These are phyloP conservation scores for Erucastrum elatum DNA, from an alignment of 345 rosid species.

Conservation along the genomic window DNA sequence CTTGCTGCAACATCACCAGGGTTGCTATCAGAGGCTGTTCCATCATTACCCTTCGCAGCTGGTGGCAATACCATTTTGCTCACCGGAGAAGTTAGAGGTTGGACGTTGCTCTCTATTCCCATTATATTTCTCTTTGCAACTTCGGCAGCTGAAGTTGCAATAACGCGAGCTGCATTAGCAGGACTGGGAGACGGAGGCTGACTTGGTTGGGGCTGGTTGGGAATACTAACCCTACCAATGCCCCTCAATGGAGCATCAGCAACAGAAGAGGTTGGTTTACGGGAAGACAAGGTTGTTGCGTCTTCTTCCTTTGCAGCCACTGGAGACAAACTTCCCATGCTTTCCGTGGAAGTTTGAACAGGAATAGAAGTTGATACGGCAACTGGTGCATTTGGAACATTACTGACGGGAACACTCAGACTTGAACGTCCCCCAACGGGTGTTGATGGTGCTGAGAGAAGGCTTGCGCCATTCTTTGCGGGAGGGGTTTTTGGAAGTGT, in stretches of 20 bases:
- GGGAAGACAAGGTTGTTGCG: slow-evolving; percentile 52
- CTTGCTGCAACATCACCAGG: slow-evolving; percentile 43
- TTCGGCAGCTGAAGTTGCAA: slow-evolving; percentile 69
- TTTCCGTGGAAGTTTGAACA: slow-evolving; percentile 60
- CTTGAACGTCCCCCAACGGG: slow-evolving; percentile 59
- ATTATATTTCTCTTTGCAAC: slow-evolving; percentile 74
- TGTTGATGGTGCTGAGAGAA: slow-evolving; percentile 60
- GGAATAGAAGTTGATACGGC: slow-evolving; percentile 52
- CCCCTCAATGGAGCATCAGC: slow-evolving; percentile 62
- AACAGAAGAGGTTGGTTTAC: slow-evolving; percentile 68
- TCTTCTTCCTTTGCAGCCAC: slow-evolving; percentile 82
- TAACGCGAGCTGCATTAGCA: slow-evolving; percentile 57
- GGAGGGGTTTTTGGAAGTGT: slow-evolving; percentile 63
- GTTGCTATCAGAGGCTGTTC: slow-evolving; percentile 53
- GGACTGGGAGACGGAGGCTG: slow-evolving; percentile 58
- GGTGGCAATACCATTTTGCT: slow-evolving; percentile 81
- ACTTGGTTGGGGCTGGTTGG: slow-evolving; percentile 62
- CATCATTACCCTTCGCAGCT: slow-evolving; percentile 73
- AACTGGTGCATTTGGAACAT: slow-evolving; percentile 51
- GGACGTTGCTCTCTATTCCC: slow-evolving; percentile 72
- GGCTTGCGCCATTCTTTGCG: slow-evolving; percentile 52
- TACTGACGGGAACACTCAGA: slow-evolving; percentile 52
- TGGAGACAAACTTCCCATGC: slow-evolving; percentile 63
- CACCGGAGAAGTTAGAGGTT: slow-evolving; percentile 70
- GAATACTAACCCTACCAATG: slow-evolving; percentile 61